Evolutionary conservation across 768 basidiomycete species (phyloP), one percentile per base, ranked within the genome.

Genomic region (Lactarius pseudohatsudake): DNA sequence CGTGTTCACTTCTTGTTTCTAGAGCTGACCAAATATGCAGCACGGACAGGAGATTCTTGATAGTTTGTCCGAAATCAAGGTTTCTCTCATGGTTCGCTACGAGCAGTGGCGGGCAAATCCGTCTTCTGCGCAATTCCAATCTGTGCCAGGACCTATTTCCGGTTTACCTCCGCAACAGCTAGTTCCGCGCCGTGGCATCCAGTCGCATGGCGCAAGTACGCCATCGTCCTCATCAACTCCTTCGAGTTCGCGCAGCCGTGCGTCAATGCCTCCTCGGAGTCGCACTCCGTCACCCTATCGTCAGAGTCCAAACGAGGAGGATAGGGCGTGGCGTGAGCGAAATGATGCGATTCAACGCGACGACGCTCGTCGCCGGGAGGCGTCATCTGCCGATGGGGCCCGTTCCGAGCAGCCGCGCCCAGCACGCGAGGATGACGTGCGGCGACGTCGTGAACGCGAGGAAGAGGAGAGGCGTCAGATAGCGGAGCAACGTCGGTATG

Each of bases 1-100:
- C 64, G 18, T 36, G 32, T 54, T 30, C 59, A 22, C 11, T 64
- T 26, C 22, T 43, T n/a, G 38, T 67, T 59, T 53, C 62, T 56
- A 41, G 64, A 62, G 38, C 47, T 60, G 65, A 69, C 64, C 66
- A 70, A 38, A 62, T 63, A 72, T 65, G 69, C 75, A 91, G 89
- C 89, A 91, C 62, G 90, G 90, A 20, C 85, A 90, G 72, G 84
- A 90, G 64, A 89, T 92, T 59, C 82, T 93, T 55, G 82, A 85
- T 66, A 81, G 80, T 69, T 83, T 94, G 38, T 79, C 85, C 57
- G 81, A 84, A 30, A 79, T 94, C 61, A 92, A 91, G 66, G 83
- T 84, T 10, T 71, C 78, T 4, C 81, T 93, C 9, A 82, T 89
- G 54, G 82, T 85, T 53, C 82, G 86, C 18, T 86, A 85, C 69